Evolutionary conservation across 148 eudicot genomes (phyloP).

Genomic region (Heliosperma pusillum): DNA sequence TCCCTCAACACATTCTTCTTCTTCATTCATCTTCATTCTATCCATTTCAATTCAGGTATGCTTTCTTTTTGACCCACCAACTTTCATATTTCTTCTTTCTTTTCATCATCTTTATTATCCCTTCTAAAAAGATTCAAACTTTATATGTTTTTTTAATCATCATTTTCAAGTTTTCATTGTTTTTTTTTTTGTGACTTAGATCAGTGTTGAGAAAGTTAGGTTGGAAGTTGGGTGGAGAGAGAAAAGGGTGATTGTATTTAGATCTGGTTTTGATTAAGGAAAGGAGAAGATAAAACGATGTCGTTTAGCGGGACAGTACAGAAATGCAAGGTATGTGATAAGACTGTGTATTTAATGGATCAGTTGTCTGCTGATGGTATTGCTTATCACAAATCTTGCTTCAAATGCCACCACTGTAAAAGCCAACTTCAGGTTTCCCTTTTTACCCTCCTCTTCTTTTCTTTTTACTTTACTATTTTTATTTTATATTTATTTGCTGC

Average conservation of each 20-base stretch:
- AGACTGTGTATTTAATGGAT: conserved; percentile 85
- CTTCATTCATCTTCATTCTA: background rate
- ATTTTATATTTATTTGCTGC: too few relatives aligned
- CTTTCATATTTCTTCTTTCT: too few relatives aligned
- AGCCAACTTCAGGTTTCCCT: conserved; percentile 57
- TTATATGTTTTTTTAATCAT: background rate
- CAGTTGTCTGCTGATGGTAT: conserved; percentile 73
- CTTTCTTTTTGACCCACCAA: too few relatives aligned
- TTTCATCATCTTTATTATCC: too few relatives aligned
- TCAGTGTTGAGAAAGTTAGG: conserved; percentile 23
- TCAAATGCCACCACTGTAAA: conserved; percentile 85
- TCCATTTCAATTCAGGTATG: conserved; percentile 21
- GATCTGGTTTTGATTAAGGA: conserved; percentile 10
- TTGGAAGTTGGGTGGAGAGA: too few relatives aligned
- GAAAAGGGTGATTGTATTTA: background rate
- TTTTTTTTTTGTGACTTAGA: conserved; percentile 18
- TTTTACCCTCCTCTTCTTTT: background rate
- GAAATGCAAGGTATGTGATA: conserved; percentile 88
- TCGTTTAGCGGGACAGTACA: conserved; percentile 77
- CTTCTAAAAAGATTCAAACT: background rate
- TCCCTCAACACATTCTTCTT: background rate
- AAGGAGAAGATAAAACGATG: conserved; percentile 31
- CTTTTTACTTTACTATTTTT: background rate
- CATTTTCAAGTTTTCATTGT: background rate
- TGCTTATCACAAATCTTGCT: conserved; percentile 75